A percentile compares a stretch with the other conserved stretches of the same genome.
These are phyloP conservation scores for Ceratocystis albifundus DNA, from an alignment of 2,329 filamentous ascomycete species.

Conservation along the genomic window DNA sequence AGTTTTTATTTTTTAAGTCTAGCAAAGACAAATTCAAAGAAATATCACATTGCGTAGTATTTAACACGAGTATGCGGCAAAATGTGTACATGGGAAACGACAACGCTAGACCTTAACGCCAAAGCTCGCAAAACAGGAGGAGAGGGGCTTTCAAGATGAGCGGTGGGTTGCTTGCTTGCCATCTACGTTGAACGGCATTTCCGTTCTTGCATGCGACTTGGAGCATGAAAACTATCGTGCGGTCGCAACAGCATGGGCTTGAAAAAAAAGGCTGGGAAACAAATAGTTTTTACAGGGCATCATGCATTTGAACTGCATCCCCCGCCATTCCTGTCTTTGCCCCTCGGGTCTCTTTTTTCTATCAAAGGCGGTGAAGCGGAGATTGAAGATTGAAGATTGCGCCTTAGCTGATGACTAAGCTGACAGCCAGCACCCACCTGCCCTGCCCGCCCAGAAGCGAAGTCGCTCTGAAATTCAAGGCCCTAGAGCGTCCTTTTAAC, in stretches of 20 bases:
- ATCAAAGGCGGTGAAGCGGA: background rate
- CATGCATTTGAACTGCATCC: slow-evolving; percentile 13
- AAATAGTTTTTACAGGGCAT: background rate
- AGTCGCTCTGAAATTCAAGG: background rate
- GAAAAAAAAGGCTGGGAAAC: slow-evolving; percentile 6
- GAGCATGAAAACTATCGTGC: too few relatives aligned
- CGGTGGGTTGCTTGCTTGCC: background rate
- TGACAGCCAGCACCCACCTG: background rate
- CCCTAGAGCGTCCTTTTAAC: background rate
- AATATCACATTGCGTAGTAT: background rate
- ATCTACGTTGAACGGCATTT: background rate
- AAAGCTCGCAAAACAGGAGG: too few relatives aligned
- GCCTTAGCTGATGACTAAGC: background rate
- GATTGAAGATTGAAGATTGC: background rate
- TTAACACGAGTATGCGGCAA: background rate
- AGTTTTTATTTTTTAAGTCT: background rate
- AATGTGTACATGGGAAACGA: background rate
- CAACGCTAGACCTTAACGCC: too few relatives aligned
- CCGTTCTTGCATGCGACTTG: background rate
- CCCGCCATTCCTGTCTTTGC: slow-evolving; percentile 13
- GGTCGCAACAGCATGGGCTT: too few relatives aligned
- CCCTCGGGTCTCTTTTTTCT: background rate
- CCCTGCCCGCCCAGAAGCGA: background rate
- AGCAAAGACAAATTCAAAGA: background rate
- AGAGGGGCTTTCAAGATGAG: too few relatives aligned